Evolutionary conservation across 441 rosid species (phyloP), one percentile per base, ranked within the genome.

Genomic region (Eutrema salsugineum): DNA sequence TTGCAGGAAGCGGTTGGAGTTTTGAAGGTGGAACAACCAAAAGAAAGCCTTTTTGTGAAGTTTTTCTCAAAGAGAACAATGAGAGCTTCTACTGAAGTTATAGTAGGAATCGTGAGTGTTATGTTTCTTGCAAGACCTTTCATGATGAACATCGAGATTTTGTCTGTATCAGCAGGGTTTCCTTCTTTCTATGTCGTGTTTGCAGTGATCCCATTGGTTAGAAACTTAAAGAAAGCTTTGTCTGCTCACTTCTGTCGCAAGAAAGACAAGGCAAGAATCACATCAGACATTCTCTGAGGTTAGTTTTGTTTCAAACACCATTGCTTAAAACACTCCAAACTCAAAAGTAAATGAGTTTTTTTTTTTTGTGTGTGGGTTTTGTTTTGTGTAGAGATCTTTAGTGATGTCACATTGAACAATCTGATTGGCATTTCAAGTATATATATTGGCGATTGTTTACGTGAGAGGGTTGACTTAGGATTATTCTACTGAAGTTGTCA

Each of bases 371-470:
- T 11, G 8, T n/a, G 2, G 19, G 2, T 5, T 1, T 4, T 11
- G 5, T 24, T 44, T 48, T 47, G 1, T 70, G 77, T 83, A 88
- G 83, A 73, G 83, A 73, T 86, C 14, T 88, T 87, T 35, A 71
- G 72, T 5, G 90, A 82, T 38, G 85, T 85, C 14, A 84, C 86
- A 76, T 79, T 85, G 88, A 83, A 82, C 81, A 85, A 84, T 54
- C 64, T 83, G 14, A 17, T 81, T 70, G 87, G 88, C 3, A 68
- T 87, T 68, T 55, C 79, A 5, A 35, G 28, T 11, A 84, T 87
- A 82, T 11, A 84, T 87, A 82, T 55, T 87, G 76, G 57, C 50
- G 40, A 68, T 85, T 24, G 84, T 87, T 3, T 89, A 78, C 76
- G 35, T 78, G 27, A 70, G 79, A 57, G 80, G 81, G 42, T 60